Evolutionary conservation across 228 moss, liverwort and hornwort genomes (phyloP).

Genomic region (Sphagnum magellanicum): DNA sequence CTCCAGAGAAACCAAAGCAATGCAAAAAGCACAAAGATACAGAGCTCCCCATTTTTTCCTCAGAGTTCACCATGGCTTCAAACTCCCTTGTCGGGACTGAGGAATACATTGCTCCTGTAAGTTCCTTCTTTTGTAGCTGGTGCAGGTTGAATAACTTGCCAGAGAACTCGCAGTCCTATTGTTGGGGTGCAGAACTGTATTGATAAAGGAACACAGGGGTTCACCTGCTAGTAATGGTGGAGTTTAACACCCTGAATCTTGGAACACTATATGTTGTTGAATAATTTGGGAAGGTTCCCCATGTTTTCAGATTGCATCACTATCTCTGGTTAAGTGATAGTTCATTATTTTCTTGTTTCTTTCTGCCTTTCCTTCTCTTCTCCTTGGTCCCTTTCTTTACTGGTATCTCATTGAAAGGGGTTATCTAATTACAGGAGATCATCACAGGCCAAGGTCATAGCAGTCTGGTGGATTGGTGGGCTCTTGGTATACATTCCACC

Average conservation of each 20-base stretch:
- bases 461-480: conserved; percentile 96
- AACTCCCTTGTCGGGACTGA: conserved; percentile 92
- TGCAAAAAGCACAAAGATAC: conserved; percentile 36
- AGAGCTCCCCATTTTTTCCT: conserved; percentile 51
- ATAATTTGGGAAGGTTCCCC: not conserved
- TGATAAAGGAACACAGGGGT: too few species aligned
- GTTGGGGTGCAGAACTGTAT: too few species aligned
- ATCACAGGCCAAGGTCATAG: conserved; percentile 81
- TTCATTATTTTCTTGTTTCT: too few species aligned
- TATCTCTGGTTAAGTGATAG: too few species aligned
- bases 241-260: not conserved
- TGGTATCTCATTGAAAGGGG: not conserved
- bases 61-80: conserved; percentile 59
- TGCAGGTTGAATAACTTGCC: too few species aligned
- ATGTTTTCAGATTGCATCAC: too few species aligned
- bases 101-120: conserved; percentile 88
- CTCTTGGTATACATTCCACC: conserved; percentile 38
- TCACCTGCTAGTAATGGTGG: not conserved
- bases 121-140: not conserved
- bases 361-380: too few species aligned
- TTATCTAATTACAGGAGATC: conserved; percentile 47
- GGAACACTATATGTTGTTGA: not conserved
- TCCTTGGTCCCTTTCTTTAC: too few species aligned
- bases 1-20: conserved; percentile 23
- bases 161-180: too few species aligned